A percentile compares a stretch with the other conserved stretches of the same genome.
Conservation (phyloP, 192 early-diverging fungal species). For the Coemansia sp. region DNA sequence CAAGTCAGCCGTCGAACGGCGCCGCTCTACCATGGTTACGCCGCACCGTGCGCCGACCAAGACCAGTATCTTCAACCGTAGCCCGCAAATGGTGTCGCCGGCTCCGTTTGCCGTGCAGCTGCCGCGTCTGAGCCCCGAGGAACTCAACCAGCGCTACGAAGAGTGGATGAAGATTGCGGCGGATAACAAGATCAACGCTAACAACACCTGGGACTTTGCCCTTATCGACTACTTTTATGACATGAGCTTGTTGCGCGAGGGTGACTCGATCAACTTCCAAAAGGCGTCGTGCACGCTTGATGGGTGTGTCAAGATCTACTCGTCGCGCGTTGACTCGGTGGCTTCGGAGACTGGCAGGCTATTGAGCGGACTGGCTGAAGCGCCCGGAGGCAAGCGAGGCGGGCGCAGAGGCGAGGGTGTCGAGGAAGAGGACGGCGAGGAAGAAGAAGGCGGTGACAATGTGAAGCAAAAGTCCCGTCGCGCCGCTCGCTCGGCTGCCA, state of each 20-base stretch:
- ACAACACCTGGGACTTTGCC: constrained; percentile 95
- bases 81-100: constrained; percentile 41
- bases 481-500: constrained; percentile 59
- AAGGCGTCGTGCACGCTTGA: constrained; percentile 96
- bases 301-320: constrained; percentile 97
- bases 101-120: constrained; percentile 54
- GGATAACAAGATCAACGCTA: constrained; percentile 93
- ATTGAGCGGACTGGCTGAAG: constrained; percentile 82
- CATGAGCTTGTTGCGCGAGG: constrained; percentile 90
- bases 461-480: constrained; percentile 34
- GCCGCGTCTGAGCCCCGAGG: constrained; percentile 55
- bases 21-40: constrained; percentile 47
- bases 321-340: constrained; percentile 95
- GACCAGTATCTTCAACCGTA: constrained; percentile 34
- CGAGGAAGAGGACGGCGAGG: constrained; percentile 58
- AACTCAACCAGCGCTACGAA: constrained; percentile 71
- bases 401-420: constrained; percentile 34
- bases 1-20: constrained; percentile 54
- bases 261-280: constrained; percentile 98
- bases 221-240: constrained; percentile 99
- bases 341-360: constrained; percentile 90
- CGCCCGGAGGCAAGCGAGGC: constrained; percentile 56
- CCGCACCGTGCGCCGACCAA: constrained; percentile 41
- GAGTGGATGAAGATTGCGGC: constrained; percentile 98
- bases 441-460: constrained; percentile 31